Evolutionary conservation across 2,329 filamentous ascomycete genomes (phyloP).

Genomic region (Ceratocystis lukuohia): DNA sequence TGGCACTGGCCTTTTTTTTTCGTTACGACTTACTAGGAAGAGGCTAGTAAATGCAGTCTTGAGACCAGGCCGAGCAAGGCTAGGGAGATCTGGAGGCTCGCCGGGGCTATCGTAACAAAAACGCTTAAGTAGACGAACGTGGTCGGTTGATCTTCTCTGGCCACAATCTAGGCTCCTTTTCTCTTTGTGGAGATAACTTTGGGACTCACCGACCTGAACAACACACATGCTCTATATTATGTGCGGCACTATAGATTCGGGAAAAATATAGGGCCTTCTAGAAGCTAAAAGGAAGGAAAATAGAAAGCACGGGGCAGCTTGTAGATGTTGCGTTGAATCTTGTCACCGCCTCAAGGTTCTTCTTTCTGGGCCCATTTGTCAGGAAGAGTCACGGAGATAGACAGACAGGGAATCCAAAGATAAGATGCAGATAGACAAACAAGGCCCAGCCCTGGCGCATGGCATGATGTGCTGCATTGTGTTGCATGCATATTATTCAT

Average conservation of each 20-base stretch:
- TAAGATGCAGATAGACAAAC: background rate
- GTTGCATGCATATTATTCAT: background rate
- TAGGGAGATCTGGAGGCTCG: background rate
- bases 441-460: background rate
- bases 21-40: background rate
- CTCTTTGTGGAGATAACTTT: background rate
- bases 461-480: constrained; percentile 2
- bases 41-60: background rate
- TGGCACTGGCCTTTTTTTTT: background rate
- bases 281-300: constrained; percentile 16
- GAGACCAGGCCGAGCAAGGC: background rate
- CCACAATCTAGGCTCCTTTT: background rate
- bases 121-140: no score
- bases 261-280: background rate
- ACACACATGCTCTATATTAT: background rate
- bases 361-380: background rate
- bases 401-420: background rate
- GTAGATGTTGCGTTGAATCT: background rate
- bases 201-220: background rate
- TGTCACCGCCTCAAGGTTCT: background rate
- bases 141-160: background rate
- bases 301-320: background rate
- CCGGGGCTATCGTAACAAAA: background rate
- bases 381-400: constrained; percentile 10
- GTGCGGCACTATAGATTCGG: background rate